These are phyloP conservation scores for Syzygium oleosum DNA, from an alignment of 345 rosid genomes.

Conservation along the genomic window DNA sequence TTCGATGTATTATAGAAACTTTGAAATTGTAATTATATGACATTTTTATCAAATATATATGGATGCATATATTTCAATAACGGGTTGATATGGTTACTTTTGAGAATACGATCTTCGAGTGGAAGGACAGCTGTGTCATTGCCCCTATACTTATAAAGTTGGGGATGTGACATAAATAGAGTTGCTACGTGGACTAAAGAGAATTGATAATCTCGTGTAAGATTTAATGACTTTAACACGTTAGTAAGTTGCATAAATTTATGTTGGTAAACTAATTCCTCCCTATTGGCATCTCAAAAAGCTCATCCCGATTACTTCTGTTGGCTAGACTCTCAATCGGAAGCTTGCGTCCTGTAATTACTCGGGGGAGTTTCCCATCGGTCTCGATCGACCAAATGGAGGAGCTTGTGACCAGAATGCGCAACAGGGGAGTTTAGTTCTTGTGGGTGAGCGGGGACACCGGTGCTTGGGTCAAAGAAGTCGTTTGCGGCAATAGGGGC, in stretches of 20 bases:
- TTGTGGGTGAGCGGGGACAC: constrained; percentile 25
- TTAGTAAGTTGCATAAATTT: constrained; percentile 1
- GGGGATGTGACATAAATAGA: neutral
- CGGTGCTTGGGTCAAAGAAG: neutral
- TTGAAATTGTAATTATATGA: no score
- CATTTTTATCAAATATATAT: neutral
- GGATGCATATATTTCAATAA: neutral
- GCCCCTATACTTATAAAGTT: neutral
- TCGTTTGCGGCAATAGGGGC: constrained; percentile 1
- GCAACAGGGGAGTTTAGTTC: constrained; percentile 12
- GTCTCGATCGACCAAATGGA: constrained; percentile 17
- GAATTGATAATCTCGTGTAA: neutral
- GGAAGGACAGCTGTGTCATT: neutral
- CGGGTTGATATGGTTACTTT: neutral
- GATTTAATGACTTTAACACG: constrained; percentile 12
- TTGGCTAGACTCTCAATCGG: constrained; percentile 24
- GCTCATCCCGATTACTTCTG: neutral
- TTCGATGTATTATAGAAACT: no score
- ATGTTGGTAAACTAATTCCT: neutral
- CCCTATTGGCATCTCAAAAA: neutral
- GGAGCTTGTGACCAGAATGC: constrained; percentile 22
- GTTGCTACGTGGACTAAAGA: neutral
- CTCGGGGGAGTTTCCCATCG: constrained; percentile 29
- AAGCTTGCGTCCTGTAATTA: constrained; percentile 21
- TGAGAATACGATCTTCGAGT: accelerated